phyloP scores from a whole-genome alignment of 495 filamentous ascomycete genomes.

The Rostrohypoxylon terebratum region DNA sequence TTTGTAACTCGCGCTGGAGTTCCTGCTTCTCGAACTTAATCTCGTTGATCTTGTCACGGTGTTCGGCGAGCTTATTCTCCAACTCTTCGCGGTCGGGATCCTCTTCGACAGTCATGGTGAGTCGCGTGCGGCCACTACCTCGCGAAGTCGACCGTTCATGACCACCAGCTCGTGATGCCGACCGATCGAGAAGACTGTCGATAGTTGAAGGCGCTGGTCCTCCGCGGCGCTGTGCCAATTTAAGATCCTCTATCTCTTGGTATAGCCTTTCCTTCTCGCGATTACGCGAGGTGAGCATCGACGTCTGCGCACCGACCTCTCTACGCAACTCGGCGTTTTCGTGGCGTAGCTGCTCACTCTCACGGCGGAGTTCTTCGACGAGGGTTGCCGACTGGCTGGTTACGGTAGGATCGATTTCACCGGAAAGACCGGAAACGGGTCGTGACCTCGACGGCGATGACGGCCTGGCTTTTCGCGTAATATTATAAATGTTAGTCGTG shows the following conservation, averaged over 20 bases:
- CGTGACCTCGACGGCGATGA: constrained; percentile 70
- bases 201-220: constrained; percentile 72
- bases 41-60: constrained; percentile 86
- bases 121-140: constrained; percentile 74
- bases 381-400: constrained; percentile 73
- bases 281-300: constrained; percentile 96
- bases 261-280: constrained; percentile 94
- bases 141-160: constrained; percentile 75
- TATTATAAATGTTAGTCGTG: constrained; percentile 70
- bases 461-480: constrained; percentile 69
- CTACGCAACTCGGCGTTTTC: constrained; percentile 93
- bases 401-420: constrained; percentile 65
- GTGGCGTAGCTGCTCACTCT: constrained; percentile 82
- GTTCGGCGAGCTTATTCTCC: constrained; percentile 81
- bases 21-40: constrained; percentile 87
- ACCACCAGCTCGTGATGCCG: constrained; percentile 81
- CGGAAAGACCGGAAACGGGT: constrained; percentile 70
- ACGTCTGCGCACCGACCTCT: constrained; percentile 94
- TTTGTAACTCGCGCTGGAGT: constrained; percentile 78
- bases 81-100: constrained; percentile 87
- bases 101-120: constrained; percentile 70
- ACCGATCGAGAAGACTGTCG: constrained; percentile 92
- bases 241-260: constrained; percentile 96
- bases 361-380: constrained; percentile 69
- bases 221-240: constrained; percentile 80